Evolutionary conservation across 2,329 filamentous ascomycete genomes (phyloP), one percentile per base, ranked within the genome.

Genomic region (Talaromyces atroroseus): DNA sequence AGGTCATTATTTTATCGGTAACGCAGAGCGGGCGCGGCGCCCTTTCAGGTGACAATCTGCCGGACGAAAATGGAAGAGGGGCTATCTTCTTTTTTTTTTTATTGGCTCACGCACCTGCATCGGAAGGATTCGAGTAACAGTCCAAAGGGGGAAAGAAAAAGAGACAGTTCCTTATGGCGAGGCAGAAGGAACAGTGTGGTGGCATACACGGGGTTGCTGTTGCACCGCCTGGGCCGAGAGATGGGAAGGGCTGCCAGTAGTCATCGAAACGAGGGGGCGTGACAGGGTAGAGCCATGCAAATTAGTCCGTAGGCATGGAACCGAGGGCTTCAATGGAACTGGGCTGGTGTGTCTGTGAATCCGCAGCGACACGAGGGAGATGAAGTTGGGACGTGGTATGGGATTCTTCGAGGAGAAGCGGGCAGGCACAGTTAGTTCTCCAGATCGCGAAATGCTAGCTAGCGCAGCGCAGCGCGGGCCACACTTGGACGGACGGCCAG

Each of bases 251-350:
- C 61, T 64, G 63, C 61, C 63, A 64, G 66, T 59, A 68, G 64
- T 70, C 72, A 75, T 75, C 66, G 71, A 73, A 71, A 69, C 71
- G 71, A 70, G 71, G 65, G 62, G 63, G 51, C 59, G 58, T 51
- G 49, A 47, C 54, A 53, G 48, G 53, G 53, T n/a, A 54, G 56
- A 52, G 52, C 47, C 52, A 56, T 58, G 58, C 52, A 55, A 50
- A 56, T 49, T 23, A 56, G 50, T 29, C 16, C 36, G 48, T 38
- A 20, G 53, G 42, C 53, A 63, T 61, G 59, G 56, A 61, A 56
- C 52, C 51, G 62, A 59, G 59, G 59, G 60, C 58, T 52, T 38
- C 52, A 51, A 52, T 59, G 58, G 61, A 54, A 61, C 59, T 56
- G 58, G 60, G 14, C 36, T 8, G 36, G 36, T 2, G 12, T 14